phyloP scores from a whole-genome alignment of 192 early-diverging fungal species.

The Phycomyces nitens region DNA sequence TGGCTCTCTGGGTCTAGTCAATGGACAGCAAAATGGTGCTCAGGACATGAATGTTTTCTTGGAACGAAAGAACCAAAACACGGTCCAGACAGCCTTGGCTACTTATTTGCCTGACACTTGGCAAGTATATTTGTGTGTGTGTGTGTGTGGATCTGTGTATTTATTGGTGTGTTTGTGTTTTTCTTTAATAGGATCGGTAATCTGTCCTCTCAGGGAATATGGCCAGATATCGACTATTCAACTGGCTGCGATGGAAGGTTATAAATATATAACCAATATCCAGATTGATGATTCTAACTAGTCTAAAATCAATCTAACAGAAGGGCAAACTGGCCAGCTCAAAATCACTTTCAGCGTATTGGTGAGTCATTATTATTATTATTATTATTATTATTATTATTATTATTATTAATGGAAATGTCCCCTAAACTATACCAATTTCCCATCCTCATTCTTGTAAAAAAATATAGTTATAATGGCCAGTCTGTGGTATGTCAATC shows the following conservation, averaged over 20 bases:
- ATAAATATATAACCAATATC: no score
- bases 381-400: not conserved
- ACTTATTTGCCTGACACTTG: not conserved
- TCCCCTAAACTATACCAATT: not conserved
- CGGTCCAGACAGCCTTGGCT: not conserved
- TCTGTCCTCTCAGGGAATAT: constrained; percentile 9
- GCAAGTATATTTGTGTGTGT: not conserved
- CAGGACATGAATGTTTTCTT: not conserved
- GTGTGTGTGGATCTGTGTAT: no score
- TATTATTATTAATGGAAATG: not conserved
- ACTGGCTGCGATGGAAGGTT: constrained; percentile 15
- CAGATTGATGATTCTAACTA: no score
- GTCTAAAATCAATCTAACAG: no score
- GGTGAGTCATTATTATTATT: constrained; percentile 1
- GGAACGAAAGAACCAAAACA: not conserved
- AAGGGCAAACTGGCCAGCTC: constrained; percentile 29
- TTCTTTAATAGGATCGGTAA: not conserved
- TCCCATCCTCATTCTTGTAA: not conserved
- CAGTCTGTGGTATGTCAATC: constrained; percentile 7
- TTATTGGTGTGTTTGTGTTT: not conserved
- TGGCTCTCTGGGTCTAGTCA: not conserved
- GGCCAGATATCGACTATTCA: constrained; percentile 29
- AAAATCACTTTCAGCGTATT: constrained; percentile 16
- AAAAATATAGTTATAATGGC: constrained; percentile 16
- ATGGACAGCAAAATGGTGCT: no score